A percentile compares a stretch with the other conserved stretches of the same genome.
phyloP scores from a whole-genome alignment of 495 filamentous ascomycete species.

The Penicillium ochrochloron region DNA sequence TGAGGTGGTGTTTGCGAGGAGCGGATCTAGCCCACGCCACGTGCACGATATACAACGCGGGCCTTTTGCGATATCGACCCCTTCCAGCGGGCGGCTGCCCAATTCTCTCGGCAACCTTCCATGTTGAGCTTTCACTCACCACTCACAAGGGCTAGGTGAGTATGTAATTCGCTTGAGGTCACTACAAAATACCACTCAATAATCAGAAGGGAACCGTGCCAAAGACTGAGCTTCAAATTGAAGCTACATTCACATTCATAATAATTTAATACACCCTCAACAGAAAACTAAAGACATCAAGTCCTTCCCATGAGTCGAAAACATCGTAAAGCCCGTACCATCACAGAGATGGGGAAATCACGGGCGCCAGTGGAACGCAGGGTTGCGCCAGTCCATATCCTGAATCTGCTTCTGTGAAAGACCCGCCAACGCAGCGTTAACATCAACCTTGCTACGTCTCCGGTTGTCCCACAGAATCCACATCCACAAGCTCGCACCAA shows the following conservation, averaged over 20 bases:
- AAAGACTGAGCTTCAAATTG: background rate
- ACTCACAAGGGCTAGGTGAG: too few relatives aligned
- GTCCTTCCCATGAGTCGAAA: background rate
- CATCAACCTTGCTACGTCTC: constrained; percentile 55
- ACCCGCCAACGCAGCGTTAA: constrained; percentile 59
- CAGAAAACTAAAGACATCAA: background rate
- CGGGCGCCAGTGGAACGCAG: constrained; percentile 66
- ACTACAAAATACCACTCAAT: too few relatives aligned
- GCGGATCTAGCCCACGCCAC: too few relatives aligned
- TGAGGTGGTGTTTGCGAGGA: too few relatives aligned
- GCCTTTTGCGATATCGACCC: too few relatives aligned
- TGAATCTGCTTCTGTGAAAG: constrained; percentile 60
- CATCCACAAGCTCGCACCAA: constrained; percentile 48
- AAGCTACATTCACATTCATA: background rate
- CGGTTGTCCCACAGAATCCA: constrained; percentile 72
- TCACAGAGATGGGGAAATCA: constrained; percentile 2
- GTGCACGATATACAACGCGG: too few relatives aligned
- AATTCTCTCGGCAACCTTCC: background rate
- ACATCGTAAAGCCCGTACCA: background rate
- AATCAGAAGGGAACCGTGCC: too few relatives aligned
- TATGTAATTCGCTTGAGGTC: too few relatives aligned
- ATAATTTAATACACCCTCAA: background rate
- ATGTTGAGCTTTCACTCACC: too few relatives aligned
- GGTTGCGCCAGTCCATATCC: constrained; percentile 75
- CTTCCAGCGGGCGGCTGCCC: background rate